Evolutionary conservation across 1,139 yeast species (phyloP).

Genomic region (Hyphopichia buzzinii): DNA sequence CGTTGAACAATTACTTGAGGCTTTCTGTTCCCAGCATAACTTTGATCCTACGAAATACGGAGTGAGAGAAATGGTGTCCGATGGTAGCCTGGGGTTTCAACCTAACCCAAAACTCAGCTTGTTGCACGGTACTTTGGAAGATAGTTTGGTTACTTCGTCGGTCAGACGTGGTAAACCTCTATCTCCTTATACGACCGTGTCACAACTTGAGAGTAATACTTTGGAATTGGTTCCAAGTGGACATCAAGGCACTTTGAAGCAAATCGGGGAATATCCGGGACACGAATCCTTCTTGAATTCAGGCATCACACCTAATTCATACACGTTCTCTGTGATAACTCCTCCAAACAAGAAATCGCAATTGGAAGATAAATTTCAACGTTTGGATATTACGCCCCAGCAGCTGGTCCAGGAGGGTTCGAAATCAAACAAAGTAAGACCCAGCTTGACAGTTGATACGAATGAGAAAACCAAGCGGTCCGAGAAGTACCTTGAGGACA

Average conservation of each 20-base stretch:
- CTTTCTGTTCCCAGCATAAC: conserved; percentile 30
- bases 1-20: conserved; percentile 31
- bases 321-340: conserved; percentile 22
- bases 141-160: conserved; percentile 5
- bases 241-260: conserved; percentile 4
- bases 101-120: conserved; percentile 7
- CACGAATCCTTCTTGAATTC: conserved; percentile 12
- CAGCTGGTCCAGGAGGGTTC: conserved; percentile 1
- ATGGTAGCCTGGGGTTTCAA: not conserved
- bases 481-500: conserved; percentile 35
- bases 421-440: not conserved
- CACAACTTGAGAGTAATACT: conserved; percentile 15
- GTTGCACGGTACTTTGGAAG: conserved; percentile 6
- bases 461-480: conserved; percentile 9
- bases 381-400: conserved; percentile 5
- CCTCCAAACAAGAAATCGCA: conserved; percentile 20
- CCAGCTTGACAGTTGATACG: not conserved
- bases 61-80: conserved; percentile 13
- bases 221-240: conserved; percentile 22
- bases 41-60: conserved; percentile 25
- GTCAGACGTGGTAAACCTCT: conserved; percentile 1
- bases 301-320: conserved; percentile 31
- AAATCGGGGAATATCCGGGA: not conserved
- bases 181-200: not conserved
- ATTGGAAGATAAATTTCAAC: conserved; percentile 20